Evolutionary conservation across 768 basidiomycete genomes (phyloP).

Genomic region (Cyclocybe aegerita): DNA sequence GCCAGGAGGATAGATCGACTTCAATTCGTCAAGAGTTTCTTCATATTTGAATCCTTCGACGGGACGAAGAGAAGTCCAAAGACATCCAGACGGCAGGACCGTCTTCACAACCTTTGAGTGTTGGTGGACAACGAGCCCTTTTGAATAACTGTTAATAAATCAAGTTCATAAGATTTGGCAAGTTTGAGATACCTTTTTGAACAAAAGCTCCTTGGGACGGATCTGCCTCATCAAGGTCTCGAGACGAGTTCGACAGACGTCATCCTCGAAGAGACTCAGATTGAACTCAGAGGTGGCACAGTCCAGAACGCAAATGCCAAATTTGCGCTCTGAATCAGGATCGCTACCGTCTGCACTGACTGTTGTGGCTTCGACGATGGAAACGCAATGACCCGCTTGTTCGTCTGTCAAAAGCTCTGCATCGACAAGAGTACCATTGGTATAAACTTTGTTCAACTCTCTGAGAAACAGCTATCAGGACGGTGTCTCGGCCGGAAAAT

Average conservation of each 20-base stretch:
- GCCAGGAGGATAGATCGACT: constrained; percentile 55
- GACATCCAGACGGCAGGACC: constrained; percentile 74
- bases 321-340: constrained; percentile 43
- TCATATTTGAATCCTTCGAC: constrained; percentile 83
- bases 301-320: constrained; percentile 91
- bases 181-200: constrained; percentile 65
- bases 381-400: constrained; percentile 92
- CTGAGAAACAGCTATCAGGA: constrained; percentile 31
- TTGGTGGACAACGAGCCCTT: constrained; percentile 86
- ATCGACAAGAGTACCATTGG: constrained; percentile 94
- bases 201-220: constrained; percentile 87
- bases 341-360: constrained; percentile 34
- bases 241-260: constrained; percentile 86
- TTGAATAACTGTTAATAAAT: background rate
- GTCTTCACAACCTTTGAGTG: constrained; percentile 77
- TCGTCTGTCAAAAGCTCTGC: constrained; percentile 86
- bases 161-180: background rate
- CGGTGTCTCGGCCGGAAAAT: background rate
- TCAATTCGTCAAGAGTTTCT: constrained; percentile 66
- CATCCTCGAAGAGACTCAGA: constrained; percentile 86
- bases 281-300: constrained; percentile 96
- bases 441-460: constrained; percentile 94
- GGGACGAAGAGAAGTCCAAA: constrained; percentile 85
- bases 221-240: constrained; percentile 93
- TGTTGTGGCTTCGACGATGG: constrained; percentile 68